These are phyloP conservation scores for Cystobasidium sp. DNA, from an alignment of 1,284 basidiomycete genomes.

Conservation along the genomic window DNA sequence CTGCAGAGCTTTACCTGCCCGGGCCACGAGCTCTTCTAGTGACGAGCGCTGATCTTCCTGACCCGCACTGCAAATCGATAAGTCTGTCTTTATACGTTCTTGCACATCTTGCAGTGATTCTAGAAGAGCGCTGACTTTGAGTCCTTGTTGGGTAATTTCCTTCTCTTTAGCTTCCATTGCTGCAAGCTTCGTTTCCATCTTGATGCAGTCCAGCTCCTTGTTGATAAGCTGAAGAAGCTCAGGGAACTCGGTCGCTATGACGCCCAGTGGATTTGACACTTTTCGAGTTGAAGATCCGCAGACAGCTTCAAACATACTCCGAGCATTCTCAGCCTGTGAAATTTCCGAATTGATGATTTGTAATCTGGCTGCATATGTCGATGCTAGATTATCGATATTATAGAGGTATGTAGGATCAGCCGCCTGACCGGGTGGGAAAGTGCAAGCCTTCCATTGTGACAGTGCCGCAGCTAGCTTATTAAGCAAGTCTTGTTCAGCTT, in stretches of 20 bases:
- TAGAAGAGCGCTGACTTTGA: background rate
- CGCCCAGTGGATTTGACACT: constrained; percentile 36
- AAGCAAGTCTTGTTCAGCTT: constrained; percentile 16
- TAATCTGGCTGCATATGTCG: background rate
- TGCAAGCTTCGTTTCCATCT: constrained; percentile 20
- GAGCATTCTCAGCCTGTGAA: constrained; percentile 15
- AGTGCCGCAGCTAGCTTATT: background rate
- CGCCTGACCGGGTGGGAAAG: background rate
- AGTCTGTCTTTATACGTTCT: background rate
- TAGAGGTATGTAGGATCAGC: constrained; percentile 27
- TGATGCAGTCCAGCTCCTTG: constrained; percentile 20
- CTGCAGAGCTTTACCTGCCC: background rate
- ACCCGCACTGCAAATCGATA: background rate
- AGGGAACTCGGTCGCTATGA: constrained; percentile 16
- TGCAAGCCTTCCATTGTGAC: constrained; percentile 8
- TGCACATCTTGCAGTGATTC: constrained; percentile 8
- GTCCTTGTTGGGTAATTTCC: background rate
- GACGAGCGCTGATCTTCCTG: background rate
- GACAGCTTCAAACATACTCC: constrained; percentile 27
- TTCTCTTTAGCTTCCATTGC: constrained; percentile 21
- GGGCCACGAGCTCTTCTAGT: constrained; percentile 11
- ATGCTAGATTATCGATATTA: constrained; percentile 25
- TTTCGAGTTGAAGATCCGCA: constrained; percentile 29
- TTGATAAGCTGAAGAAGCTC: constrained; percentile 34
- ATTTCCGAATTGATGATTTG: constrained; percentile 16